phyloP scores from a whole-genome alignment of 2,329 filamentous ascomycete species.

The Talaromyces funiculosus region DNA sequence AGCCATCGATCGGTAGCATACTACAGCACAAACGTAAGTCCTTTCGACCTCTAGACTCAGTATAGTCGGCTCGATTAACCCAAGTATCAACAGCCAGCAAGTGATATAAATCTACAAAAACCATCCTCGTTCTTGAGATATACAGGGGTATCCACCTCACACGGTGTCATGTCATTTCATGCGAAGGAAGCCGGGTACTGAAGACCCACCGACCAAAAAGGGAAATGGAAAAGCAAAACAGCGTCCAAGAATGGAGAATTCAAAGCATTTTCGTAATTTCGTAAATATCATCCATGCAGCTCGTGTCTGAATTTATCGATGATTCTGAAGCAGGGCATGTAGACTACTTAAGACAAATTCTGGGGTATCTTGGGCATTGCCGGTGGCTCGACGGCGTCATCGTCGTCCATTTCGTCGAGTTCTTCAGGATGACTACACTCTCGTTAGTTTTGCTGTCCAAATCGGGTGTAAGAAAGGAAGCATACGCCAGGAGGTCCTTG shows the following conservation, averaged over 20 bases:
- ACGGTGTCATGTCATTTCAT: background rate
- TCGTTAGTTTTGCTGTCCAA: background rate
- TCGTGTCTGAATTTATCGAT: background rate
- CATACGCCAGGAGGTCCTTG: conserved; percentile 73
- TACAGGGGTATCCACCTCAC: conserved; percentile 14
- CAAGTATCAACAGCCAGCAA: background rate
- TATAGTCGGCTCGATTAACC: too few relatives aligned
- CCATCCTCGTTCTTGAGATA: background rate
- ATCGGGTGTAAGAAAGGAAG: background rate
- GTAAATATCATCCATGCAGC: background rate
- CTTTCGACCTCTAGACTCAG: too few relatives aligned
- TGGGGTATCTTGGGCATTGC: background rate
- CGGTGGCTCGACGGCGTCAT: conserved; percentile 27
- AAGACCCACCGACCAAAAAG: background rate
- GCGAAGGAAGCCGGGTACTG: background rate
- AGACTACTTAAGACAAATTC: background rate
- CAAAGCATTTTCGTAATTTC: background rate
- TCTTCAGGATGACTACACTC: conserved; percentile 55
- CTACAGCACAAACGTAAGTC: too few relatives aligned
- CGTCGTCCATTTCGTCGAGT: conserved; percentile 54
- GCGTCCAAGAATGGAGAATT: background rate
- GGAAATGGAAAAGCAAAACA: background rate
- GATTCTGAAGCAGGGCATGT: background rate
- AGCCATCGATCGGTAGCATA: too few relatives aligned
- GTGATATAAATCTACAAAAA: background rate